Conservation (phyloP, 768 basidiomycete genomes). For the Wakefieldia striispora region DNA sequence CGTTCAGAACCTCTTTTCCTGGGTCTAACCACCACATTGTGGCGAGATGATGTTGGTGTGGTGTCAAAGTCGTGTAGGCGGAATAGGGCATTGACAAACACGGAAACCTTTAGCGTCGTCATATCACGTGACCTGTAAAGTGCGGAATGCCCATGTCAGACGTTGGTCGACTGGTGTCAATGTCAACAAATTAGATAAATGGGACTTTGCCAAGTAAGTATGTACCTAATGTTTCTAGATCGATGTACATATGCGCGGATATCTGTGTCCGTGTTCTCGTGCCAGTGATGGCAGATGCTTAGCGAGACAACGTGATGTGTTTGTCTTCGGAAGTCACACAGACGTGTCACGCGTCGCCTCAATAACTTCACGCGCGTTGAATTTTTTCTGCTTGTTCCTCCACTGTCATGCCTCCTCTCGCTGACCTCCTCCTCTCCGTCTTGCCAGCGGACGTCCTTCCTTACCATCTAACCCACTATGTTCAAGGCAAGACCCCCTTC, state of each 20-base stretch:
- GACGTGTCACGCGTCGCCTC: conserved; percentile 31
- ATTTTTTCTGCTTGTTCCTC: conserved; percentile 24
- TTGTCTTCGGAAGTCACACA: background rate
- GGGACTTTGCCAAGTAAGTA: too few species aligned
- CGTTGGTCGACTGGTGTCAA: too few species aligned
- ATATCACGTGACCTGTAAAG: conserved; percentile 27
- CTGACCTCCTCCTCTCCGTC: conserved; percentile 63
- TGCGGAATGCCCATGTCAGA: background rate
- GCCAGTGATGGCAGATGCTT: too few species aligned
- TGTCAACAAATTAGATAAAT: too few species aligned
- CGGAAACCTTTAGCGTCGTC: conserved; percentile 20
- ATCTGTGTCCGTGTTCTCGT: too few species aligned
- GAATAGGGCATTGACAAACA: conserved; percentile 33
- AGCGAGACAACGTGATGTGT: too few species aligned
- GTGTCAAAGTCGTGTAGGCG: conserved; percentile 10
- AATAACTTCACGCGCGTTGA: conserved; percentile 27
- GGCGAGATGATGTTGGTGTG: conserved; percentile 12
- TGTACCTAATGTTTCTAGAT: too few species aligned
- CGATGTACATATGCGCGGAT: too few species aligned
- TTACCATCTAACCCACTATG: conserved; percentile 44
- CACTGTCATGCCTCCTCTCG: conserved; percentile 64
- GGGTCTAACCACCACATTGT: conserved; percentile 88
- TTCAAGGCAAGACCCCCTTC: conserved; percentile 55
- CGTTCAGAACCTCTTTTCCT: conserved; percentile 79
- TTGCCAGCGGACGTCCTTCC: conserved; percentile 47